phyloP scores from a whole-genome alignment of 345 rosid species.

The Pseudoturritis turrita region DNA sequence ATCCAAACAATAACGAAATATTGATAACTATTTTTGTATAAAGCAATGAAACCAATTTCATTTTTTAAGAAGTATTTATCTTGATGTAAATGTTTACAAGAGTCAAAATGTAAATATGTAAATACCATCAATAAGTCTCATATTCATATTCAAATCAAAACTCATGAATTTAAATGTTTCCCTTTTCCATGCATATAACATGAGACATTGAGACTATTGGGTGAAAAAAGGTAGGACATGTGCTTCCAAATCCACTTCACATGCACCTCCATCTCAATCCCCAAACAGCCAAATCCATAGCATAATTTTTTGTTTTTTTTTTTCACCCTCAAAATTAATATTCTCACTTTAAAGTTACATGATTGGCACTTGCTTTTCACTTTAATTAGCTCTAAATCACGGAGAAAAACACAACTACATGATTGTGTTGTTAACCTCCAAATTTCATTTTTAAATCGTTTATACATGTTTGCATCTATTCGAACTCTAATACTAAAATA shows the following conservation, averaged over 20 bases:
- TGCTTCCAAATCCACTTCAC: conserved; percentile 20
- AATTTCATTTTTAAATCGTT: too few relatives aligned
- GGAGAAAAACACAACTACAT: neutral
- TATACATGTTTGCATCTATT: too few relatives aligned
- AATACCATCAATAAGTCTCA: neutral
- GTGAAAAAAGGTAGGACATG: neutral
- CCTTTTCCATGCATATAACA: neutral
- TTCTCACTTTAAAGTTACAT: neutral
- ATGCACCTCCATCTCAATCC: neutral
- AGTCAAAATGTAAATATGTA: neutral
- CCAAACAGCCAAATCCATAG: neutral
- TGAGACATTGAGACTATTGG: neutral
- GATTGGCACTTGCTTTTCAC: neutral
- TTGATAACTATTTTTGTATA: neutral
- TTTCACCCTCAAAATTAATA: neutral
- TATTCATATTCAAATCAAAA: neutral
- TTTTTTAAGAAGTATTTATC: neutral
- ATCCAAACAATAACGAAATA: neutral
- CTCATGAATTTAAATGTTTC: neutral
- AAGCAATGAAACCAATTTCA: neutral
- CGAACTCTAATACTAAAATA: too few relatives aligned
- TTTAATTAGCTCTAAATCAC: conserved; percentile 9
- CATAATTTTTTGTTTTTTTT: neutral
- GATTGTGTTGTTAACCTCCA: neutral
- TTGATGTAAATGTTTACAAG: neutral